Percentiles rank a stretch among this genome's conserved stretches.
phyloP scores from a whole-genome alignment of 2,329 filamentous ascomycete genomes.

The Lecanicillium sp. region DNA sequence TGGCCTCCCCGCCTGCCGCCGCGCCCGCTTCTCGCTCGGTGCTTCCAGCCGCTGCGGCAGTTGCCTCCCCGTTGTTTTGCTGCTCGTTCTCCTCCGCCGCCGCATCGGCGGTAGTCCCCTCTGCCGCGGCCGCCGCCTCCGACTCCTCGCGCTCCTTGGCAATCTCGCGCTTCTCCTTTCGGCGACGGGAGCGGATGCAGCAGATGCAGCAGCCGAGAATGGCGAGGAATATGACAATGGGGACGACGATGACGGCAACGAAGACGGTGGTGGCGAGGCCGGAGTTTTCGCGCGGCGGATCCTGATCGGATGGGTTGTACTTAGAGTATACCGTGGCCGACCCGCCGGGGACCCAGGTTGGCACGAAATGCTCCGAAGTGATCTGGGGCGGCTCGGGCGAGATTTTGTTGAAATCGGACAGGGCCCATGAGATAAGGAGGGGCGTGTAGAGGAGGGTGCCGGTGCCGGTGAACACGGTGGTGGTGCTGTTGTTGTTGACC shows the following conservation, averaged over 20 bases:
- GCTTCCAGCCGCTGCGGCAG: background rate
- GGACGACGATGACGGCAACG: conserved; percentile 3
- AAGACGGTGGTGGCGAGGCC: background rate
- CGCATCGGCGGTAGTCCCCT: background rate
- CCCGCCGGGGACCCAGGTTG: conserved; percentile 7
- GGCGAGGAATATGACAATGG: conserved; percentile 8
- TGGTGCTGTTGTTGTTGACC: background rate
- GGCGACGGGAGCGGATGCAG: conserved; percentile 7
- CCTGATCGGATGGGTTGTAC: background rate
- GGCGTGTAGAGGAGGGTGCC: background rate
- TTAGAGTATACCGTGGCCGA: background rate
- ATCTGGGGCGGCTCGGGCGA: background rate
- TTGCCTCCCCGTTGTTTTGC: background rate
- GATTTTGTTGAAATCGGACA: background rate
- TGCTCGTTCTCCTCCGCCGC: background rate
- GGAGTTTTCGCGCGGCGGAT: background rate
- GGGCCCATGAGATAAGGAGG: background rate
- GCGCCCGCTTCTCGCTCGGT: background rate
- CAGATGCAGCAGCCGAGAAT: conserved; percentile 9
- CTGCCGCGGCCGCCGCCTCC: background rate
- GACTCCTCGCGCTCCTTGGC: conserved; percentile 10
- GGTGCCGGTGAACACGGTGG: background rate
- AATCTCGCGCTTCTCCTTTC: conserved; percentile 7
- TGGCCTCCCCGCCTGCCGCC: background rate
- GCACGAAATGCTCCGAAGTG: background rate